Conservation (phyloP, 139 green algal species). For the Dunaliella sp. region DNA sequence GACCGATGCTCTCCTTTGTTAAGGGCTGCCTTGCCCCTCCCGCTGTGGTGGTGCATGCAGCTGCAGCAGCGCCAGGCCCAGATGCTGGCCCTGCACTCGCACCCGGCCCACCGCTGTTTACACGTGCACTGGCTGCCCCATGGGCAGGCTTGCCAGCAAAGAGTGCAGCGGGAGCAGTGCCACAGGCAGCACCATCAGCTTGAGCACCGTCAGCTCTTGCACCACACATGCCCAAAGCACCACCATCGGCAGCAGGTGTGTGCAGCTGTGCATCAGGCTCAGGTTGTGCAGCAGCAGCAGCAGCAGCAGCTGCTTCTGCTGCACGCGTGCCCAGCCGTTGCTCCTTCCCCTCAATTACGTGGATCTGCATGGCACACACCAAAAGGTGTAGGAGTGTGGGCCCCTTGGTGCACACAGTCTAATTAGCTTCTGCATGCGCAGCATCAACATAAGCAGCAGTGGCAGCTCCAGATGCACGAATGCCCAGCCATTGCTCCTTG, state of each 20-base stretch:
- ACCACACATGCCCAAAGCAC: not conserved
- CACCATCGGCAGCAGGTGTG: not conserved
- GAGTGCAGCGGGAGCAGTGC: not conserved
- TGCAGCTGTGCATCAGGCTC: too few species aligned
- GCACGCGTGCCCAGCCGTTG: constrained; percentile 32
- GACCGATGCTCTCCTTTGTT: too few species aligned
- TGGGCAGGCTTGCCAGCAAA: not conserved
- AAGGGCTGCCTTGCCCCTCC: too few species aligned
- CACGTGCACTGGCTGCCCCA: not conserved
- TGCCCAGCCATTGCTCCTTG: constrained; percentile 32
- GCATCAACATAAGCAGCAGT: not conserved
- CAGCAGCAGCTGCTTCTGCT: not conserved
- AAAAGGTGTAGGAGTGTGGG: too few species aligned
- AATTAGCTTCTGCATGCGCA: not conserved
- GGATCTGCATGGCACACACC: constrained; percentile 46
- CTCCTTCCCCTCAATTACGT: constrained; percentile 71
- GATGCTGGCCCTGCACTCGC: too few species aligned
- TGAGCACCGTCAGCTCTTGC: not conserved
- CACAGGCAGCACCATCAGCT: not conserved
- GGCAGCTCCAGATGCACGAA: not conserved
- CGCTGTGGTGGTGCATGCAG: too few species aligned
- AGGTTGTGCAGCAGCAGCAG: too few species aligned
- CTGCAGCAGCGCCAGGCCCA: too few species aligned
- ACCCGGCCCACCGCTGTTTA: not conserved
- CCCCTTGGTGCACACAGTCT: too few species aligned